Evolutionary conservation across 768 basidiomycete genomes (phyloP).

Genomic region (Panaeolus cyanescens): DNA sequence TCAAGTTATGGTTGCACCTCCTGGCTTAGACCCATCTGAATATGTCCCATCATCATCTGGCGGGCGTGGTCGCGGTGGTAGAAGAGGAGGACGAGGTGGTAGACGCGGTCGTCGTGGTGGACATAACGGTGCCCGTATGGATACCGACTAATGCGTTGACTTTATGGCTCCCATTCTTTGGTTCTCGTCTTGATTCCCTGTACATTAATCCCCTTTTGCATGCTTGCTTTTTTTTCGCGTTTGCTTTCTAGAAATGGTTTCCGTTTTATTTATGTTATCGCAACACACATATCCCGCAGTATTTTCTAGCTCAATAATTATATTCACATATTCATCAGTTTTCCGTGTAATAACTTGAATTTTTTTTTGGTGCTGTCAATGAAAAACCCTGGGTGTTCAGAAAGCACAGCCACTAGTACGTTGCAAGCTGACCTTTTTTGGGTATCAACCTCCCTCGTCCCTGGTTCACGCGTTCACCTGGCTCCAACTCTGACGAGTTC

Average conservation of each 20-base stretch:
- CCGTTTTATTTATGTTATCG: conserved; percentile 7
- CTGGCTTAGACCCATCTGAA: conserved; percentile 59
- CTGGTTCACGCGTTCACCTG: conserved; percentile 23
- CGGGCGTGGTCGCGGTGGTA: conserved; percentile 32
- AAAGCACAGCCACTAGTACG: background rate
- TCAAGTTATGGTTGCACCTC: conserved; percentile 66
- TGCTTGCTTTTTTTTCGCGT: background rate
- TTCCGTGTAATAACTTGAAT: background rate
- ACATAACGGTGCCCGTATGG: conserved; percentile 48
- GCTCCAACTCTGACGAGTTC: conserved; percentile 16
- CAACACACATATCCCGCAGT: background rate
- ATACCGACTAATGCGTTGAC: conserved; percentile 43
- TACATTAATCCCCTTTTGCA: background rate
- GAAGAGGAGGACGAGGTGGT: conserved; percentile 40
- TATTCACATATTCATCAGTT: background rate
- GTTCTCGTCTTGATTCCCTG: background rate
- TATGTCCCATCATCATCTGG: conserved; percentile 40
- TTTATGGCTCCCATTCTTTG: conserved; percentile 8
- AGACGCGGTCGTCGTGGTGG: conserved; percentile 38
- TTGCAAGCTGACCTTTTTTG: conserved; percentile 9
- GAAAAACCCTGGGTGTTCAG: too few relatives aligned
- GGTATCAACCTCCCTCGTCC: conserved; percentile 13
- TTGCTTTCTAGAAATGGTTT: conserved; percentile 3
- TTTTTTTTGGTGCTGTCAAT: too few relatives aligned
- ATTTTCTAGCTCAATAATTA: background rate